Evolutionary conservation across 1,284 basidiomycete species (phyloP).

Genomic region (Gymnopus androsaceus): DNA sequence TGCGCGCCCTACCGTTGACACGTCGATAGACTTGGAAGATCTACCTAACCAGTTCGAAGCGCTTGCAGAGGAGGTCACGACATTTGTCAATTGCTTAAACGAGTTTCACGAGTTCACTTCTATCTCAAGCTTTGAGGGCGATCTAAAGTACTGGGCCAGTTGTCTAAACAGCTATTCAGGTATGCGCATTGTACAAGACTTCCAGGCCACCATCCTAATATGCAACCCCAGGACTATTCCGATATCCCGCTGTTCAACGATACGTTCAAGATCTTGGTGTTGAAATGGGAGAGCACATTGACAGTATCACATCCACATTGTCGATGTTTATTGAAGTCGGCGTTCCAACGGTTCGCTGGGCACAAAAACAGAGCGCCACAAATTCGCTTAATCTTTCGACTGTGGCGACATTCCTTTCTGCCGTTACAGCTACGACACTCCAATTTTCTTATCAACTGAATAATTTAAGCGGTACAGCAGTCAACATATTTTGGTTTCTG

Average conservation of each 20-base stretch:
- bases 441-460: slow-evolving; percentile 61
- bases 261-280: slow-evolving; percentile 70
- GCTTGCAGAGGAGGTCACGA: slow-evolving; percentile 61
- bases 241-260: slow-evolving; percentile 66
- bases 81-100: slow-evolving; percentile 62
- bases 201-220: neutral
- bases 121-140: slow-evolving; percentile 63
- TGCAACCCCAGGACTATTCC: slow-evolving; percentile 58
- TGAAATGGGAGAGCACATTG: slow-evolving; percentile 72
- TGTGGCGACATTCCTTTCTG: slow-evolving; percentile 77
- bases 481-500: slow-evolving; percentile 74
- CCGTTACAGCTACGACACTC: slow-evolving; percentile 71
- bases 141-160: slow-evolving; percentile 74
- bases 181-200: slow-evolving; percentile 29
- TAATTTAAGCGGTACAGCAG: slow-evolving; percentile 40
- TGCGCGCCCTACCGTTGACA: slow-evolving; percentile 51
- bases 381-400: slow-evolving; percentile 73
- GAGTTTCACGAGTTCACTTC: slow-evolving; percentile 76
- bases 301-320: slow-evolving; percentile 63
- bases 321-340: slow-evolving; percentile 74
- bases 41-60: slow-evolving; percentile 63
- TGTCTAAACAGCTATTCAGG: slow-evolving; percentile 65
- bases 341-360: slow-evolving; percentile 73
- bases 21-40: slow-evolving; percentile 60
- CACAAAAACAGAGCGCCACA: slow-evolving; percentile 68